Evolutionary conservation across 805 yeast species (phyloP).

Genomic region (Pichia heedii): DNA sequence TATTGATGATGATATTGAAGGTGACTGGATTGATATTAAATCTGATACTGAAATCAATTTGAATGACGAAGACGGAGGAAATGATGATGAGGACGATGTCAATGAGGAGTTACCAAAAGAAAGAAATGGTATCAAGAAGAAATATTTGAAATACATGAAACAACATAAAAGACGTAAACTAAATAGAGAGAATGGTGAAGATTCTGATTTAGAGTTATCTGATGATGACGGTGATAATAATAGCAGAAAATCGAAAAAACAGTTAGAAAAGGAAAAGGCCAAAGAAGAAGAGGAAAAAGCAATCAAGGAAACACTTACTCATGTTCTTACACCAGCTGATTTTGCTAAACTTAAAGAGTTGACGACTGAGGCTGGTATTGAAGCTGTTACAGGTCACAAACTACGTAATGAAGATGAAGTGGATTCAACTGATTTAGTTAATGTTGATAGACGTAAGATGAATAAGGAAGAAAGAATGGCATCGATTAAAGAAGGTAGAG

Average conservation of each 20-base stretch:
- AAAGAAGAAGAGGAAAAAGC: slow-evolving; percentile 34
- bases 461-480: slow-evolving; percentile 86
- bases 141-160: slow-evolving; percentile 26
- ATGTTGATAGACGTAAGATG: slow-evolving; percentile 75
- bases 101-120: slow-evolving; percentile 27
- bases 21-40: slow-evolving; percentile 87
- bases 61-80: no score
- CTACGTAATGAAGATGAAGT: slow-evolving; percentile 71
- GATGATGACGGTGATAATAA: slow-evolving; percentile 30
- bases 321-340: slow-evolving; percentile 92
- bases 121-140: slow-evolving; percentile 27
- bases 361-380: slow-evolving; percentile 75
- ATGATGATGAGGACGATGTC: slow-evolving; percentile 34
- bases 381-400: slow-evolving; percentile 57
- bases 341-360: slow-evolving; percentile 92
- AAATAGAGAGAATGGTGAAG: slow-evolving; percentile 25
- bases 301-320: slow-evolving; percentile 43
- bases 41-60: slow-evolving; percentile 58
- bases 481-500: slow-evolving; percentile 81
- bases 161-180: slow-evolving; percentile 22
- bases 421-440: slow-evolving; percentile 68
- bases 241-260: slow-evolving; percentile 29
- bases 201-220: slow-evolving; percentile 44
- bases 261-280: slow-evolving; percentile 17
- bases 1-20: slow-evolving; percentile 59